Conservation (phyloP, 1,139 yeast species). For the Zygosaccharomyces pseudobailii region DNA sequence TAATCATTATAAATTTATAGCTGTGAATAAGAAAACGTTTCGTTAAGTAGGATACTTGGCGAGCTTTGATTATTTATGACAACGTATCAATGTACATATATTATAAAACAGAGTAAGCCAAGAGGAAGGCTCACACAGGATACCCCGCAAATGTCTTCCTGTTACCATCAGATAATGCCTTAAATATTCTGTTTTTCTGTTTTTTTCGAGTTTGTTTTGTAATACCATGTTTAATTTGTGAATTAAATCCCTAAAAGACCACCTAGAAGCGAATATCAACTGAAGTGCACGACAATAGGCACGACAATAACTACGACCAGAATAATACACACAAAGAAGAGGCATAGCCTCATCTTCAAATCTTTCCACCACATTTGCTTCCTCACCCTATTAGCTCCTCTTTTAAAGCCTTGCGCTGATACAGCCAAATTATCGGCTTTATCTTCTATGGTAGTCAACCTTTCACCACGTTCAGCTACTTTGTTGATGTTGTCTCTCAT, state of each 20-base stretch:
- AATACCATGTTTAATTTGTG: background rate
- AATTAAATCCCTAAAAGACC: background rate
- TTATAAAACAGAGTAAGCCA: constrained; percentile 1
- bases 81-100: background rate
- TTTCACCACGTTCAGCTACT: constrained; percentile 91
- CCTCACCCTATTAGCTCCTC: constrained; percentile 96
- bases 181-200: background rate
- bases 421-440: constrained; percentile 92
- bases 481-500: constrained; percentile 97
- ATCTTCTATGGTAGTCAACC: constrained; percentile 87
- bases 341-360: constrained; percentile 92
- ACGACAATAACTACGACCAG: constrained; percentile 85
- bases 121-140: background rate
- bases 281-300: constrained; percentile 88
- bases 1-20: background rate
- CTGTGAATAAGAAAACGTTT: background rate
- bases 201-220: background rate
- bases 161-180: background rate
- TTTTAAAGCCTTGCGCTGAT: constrained; percentile 91
- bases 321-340: constrained; percentile 74
- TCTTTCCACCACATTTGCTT: constrained; percentile 99
- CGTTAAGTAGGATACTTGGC: background rate
- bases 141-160: background rate
- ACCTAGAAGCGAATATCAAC: constrained; percentile 27
- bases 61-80: background rate